Conservation (phyloP, 306 rosid species). For the Medicago arabica region DNA sequence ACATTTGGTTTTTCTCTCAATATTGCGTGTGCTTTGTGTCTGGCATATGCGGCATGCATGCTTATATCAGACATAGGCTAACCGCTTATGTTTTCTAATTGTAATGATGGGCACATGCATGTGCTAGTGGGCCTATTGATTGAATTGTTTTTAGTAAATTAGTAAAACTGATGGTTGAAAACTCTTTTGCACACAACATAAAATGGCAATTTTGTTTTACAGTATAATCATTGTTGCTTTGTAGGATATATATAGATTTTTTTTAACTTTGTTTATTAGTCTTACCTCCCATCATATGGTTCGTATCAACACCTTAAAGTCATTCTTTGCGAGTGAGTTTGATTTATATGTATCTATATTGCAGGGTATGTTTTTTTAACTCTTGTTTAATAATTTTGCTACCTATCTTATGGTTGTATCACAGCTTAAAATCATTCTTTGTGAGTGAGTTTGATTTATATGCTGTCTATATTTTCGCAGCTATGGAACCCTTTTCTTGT, state of each 20-base stretch:
- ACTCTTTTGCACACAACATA: slow-evolving; percentile 1
- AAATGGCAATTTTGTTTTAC: slow-evolving; percentile 6
- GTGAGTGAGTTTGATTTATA: slow-evolving; percentile 41
- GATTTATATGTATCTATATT: slow-evolving; percentile 29
- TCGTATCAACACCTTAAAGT: slow-evolving; percentile 8
- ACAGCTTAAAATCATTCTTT: slow-evolving; percentile 28
- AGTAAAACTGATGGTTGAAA: slow-evolving; percentile 7
- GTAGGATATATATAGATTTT: slow-evolving; percentile 9
- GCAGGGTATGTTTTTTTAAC: background rate
- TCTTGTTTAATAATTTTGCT: slow-evolving; percentile 25
- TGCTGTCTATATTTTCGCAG: slow-evolving; percentile 48
- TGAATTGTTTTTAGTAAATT: slow-evolving; percentile 7
- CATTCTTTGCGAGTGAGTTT: slow-evolving; percentile 40
- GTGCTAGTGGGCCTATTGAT: background rate
- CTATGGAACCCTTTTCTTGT: slow-evolving; percentile 84
- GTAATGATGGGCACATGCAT: slow-evolving; percentile 22
- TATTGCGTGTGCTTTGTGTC: slow-evolving; percentile 8
- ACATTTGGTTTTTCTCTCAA: slow-evolving; percentile 26
- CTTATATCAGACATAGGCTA: slow-evolving; percentile 11
- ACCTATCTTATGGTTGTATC: background rate
- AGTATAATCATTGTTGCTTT: slow-evolving; percentile 11
- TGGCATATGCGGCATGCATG: background rate
- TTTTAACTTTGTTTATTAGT: slow-evolving; percentile 24
- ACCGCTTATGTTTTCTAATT: slow-evolving; percentile 7
- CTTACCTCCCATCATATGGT: slow-evolving; percentile 8